Conservation (phyloP, 78 protist species). For the Reticulomyxa filosa region DNA sequence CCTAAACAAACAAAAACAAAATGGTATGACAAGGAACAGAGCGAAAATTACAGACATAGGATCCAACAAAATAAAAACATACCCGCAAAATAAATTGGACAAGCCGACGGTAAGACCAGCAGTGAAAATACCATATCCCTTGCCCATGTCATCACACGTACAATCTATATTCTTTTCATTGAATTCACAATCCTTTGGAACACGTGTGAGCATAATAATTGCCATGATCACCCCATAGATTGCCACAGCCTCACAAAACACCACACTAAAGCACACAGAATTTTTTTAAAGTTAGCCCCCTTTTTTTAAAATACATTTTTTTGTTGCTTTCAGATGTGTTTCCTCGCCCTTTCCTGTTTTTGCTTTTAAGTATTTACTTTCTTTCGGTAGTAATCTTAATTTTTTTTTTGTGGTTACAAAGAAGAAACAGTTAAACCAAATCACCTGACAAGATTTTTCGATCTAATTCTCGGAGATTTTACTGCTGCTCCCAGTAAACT, state of each 20-base stretch:
- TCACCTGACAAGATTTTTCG: constrained; percentile 72
- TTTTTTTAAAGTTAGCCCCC: not conserved
- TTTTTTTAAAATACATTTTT: not conserved
- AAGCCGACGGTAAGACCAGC: not conserved
- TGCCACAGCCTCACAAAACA: constrained; percentile 97
- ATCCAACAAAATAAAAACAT: constrained; percentile 42
- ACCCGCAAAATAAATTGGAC: not conserved
- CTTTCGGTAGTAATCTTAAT: not conserved
- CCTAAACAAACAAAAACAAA: not conserved
- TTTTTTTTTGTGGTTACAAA: not conserved
- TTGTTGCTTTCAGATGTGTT: not conserved
- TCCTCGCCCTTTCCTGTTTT: not conserved
- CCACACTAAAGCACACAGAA: constrained; percentile 22
- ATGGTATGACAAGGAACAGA: not conserved
- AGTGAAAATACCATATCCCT: not conserved
- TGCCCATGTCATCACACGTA: not conserved
- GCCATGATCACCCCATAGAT: constrained; percentile 95
- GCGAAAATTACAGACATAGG: constrained; percentile 45
- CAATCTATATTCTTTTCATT: not conserved
- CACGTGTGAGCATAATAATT: constrained; percentile 49
- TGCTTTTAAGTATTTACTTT: not conserved
- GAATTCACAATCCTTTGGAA: constrained; percentile 1
- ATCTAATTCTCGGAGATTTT: constrained; percentile 65
- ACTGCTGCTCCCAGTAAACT: constrained; percentile 78
- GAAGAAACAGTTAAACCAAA: not conserved